Evolutionary conservation across 768 basidiomycete genomes (phyloP), one percentile per base, ranked within the genome.

Genomic region (Suillus bovinus): DNA sequence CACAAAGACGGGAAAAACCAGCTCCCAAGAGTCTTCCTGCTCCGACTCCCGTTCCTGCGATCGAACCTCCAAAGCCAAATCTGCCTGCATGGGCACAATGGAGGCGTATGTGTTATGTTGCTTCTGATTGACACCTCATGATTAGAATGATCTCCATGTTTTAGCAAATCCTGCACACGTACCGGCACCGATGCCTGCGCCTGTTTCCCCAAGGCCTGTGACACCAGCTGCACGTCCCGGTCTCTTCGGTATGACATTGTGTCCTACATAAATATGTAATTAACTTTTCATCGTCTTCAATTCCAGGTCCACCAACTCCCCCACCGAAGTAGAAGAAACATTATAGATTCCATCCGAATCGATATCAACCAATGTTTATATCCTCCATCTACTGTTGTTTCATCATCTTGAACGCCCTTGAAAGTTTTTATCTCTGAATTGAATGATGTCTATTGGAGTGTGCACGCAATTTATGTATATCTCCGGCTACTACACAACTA

Each of bases 41-140:
- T 79, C 0, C 80, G 7, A 57, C 68, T 2, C 68, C 74, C 0
- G 63, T 72, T 9, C 75, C 80, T 13, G 80, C 81, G 0, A 76
- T 79, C 31, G 79, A 78, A 31, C 74, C 79, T 13, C 78, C 84
- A 0, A 82, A 84, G 68, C 80, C 82, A 0, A 81, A 82, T 39
- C 22, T 85, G 33, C 90, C 90, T n/a, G 84, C 91, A 1, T 93
- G 91, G 91, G 85, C 91, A 0, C 90, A 92, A 67, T 93, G 91
- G 91, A 81, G 86, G 79, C 91, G 91, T 93, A 71, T 59, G 85
- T 80, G 13, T 29, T 17, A 54, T 54, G 39, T 41, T 5, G 57
- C 42, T 50, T 44, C 59, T 53, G 13, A 39, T 62, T 33, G 14
- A 53, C 24, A 47, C 38, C 7, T 49, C 31, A 20, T 38, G n/a